Evolutionary conservation across 306 rosid species (phyloP).

Genomic region (Psophocarpus tetragonolobus): DNA sequence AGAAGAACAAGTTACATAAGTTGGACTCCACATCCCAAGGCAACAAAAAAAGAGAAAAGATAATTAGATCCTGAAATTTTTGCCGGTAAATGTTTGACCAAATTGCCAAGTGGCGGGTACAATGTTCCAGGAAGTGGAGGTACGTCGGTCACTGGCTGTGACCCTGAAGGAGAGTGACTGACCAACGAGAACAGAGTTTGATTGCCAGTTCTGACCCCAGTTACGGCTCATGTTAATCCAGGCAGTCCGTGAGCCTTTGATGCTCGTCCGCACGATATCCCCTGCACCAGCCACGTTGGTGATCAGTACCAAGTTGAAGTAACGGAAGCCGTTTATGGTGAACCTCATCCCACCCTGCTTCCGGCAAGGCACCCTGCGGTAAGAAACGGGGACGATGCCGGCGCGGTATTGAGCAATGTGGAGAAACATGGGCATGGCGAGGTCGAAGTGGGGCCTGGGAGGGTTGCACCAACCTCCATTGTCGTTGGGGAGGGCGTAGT

Average conservation of each 20-base stretch:
- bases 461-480: conserved; percentile 96
- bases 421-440: conserved; percentile 89
- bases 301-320: conserved; percentile 81
- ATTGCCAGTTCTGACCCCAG: conserved; percentile 98
- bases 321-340: conserved; percentile 72
- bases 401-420: conserved; percentile 81
- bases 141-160: conserved; percentile 70
- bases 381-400: conserved; percentile 86
- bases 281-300: conserved; percentile 91
- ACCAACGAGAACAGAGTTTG: conserved; percentile 56
- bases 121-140: conserved; percentile 69
- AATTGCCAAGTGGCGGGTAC: conserved; percentile 76
- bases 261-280: conserved; percentile 57
- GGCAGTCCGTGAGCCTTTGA: conserved; percentile 63
- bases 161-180: conserved; percentile 87
- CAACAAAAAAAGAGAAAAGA: too few species aligned
- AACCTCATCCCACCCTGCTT: conserved; percentile 78
- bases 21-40: conserved; percentile 28
- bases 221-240: conserved; percentile 86
- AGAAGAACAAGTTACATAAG: conserved; percentile 20
- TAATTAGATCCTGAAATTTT: conserved; percentile 58
- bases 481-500: conserved; percentile 67
- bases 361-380: conserved; percentile 78
- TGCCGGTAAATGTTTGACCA: conserved; percentile 80
- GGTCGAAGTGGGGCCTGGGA: conserved; percentile 83